Conservation (phyloP, 2,329 filamentous ascomycete species). For the Pestalotiopsis sp. region DNA sequence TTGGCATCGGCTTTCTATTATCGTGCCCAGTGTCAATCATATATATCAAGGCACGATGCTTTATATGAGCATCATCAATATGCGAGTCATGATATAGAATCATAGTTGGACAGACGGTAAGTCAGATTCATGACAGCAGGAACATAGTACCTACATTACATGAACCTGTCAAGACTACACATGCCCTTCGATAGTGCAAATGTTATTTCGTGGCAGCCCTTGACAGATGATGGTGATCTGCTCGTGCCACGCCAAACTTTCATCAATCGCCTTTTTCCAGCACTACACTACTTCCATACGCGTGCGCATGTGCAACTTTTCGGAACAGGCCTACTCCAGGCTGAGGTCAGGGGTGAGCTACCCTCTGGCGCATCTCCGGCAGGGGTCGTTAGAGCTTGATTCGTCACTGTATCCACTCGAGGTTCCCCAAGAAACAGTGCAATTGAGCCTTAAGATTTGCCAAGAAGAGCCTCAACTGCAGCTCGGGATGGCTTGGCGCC, state of each 20-base stretch:
- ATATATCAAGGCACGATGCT: too few relatives aligned
- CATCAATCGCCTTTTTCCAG: neutral
- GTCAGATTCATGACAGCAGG: too few relatives aligned
- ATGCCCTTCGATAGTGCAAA: neutral
- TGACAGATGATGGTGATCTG: neutral
- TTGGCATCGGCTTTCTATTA: too few relatives aligned
- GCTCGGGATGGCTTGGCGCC: constrained; percentile 1
- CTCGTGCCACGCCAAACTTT: neutral
- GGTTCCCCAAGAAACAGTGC: neutral
- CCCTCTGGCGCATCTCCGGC: neutral
- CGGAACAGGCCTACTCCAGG: neutral
- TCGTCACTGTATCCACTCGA: constrained; percentile 4
- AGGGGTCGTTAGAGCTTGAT: constrained; percentile 5
- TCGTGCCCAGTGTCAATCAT: too few relatives aligned
- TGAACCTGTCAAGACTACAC: neutral
- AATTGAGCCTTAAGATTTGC: neutral
- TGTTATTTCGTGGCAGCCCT: neutral
- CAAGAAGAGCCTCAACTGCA: constrained; percentile 3
- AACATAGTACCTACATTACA: neutral
- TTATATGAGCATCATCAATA: too few relatives aligned
- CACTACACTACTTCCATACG: too few relatives aligned
- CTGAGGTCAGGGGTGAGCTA: constrained; percentile 5
- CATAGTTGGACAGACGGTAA: too few relatives aligned
- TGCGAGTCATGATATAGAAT: too few relatives aligned
- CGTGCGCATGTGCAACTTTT: neutral